Base-by-base conservation (phyloP, 495 filamentous ascomycete species). In the Lasiosphaeria hispida region DNA sequence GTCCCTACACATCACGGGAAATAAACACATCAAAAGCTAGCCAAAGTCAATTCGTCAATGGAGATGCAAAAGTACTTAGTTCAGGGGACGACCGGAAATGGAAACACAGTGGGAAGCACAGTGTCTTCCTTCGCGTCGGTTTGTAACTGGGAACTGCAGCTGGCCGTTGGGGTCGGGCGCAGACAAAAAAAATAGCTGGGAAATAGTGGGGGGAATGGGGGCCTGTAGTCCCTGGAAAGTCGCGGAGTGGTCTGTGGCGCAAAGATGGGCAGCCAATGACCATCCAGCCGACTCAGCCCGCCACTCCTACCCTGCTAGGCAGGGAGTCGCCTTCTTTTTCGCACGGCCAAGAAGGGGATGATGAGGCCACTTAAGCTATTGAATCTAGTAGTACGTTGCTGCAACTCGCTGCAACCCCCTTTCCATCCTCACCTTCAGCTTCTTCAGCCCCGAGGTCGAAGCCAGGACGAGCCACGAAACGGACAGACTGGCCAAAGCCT, bases 281-380 rank as follows among this genome's bases (percentile, higher is more conserved):
- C 10, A 4, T 30, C 7, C 33, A 14, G 53, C 30, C 41, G 53
- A 47, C 30, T 30, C 23, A 30, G 23, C 23, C 23, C 5, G 23
- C 2, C 23, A 30, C 23, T 30, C 23, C 23, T 30, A 5, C 23
- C 23, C 23, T 2, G 23, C 23, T 30, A 5, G 23, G 2, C 23
- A 30, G 23, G 5, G 23, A 30, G 23, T 30, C 23, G 23, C 23
- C 23, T 30, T 30, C 23, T 30, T 53, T 13, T 51, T 53, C 40
- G 37, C 45, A 52, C 48, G 39, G 53, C 33, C 43, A 4, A 42
- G 55, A 55, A 59, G 61, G 62, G 23, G 23, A 30, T 5, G 59
- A 64, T 67, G 42, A 70, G 67, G 65, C 67, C 67, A 70, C 65
- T 69, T 69, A 60, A 64, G 58, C 65, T 69, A 44, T 48, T 62